Base-by-base conservation (phyloP, 176 grass and related monocot species). In the Tillandsia fasciculata region DNA sequence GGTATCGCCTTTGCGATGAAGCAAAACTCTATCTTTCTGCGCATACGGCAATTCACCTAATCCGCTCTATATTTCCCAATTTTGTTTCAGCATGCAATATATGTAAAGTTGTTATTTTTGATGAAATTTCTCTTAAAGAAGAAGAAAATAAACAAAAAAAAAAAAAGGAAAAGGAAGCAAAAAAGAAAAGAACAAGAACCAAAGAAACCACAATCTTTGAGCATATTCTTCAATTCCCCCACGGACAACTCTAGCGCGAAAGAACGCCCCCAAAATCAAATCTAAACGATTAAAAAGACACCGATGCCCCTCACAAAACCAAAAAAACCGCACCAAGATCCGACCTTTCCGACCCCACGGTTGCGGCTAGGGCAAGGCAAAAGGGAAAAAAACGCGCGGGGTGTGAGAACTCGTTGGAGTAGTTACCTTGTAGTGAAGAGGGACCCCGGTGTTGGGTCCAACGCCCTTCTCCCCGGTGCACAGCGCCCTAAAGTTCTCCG, bases 401-500 rank as follows among this genome's bases (percentile, higher is more conserved):
- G 14, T 47, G 49, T 11, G 3, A 54, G 57, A 27, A 23, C 13
- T 2, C 11, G 28, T 51, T 1, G 14, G 11, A 9, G 1, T 14
- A 20, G 20, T 20, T 42, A 92, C 93, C 89, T 92, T 92, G 81
- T 87, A 90, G 77, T 97, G 86, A 13, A 97, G 89, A 50, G 74
- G 79, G 11, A 71, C 74, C 26, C 84, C 89, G 53, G 83, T 92
- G 61, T 50, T 78, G 26, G 74, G 74, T 28, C 63, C 80, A 51
- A 92, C 65, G 64, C 86, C 89, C 76, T 85, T 92, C 86, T 97
- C 86, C 51, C 93, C 93, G 53, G 89, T 92, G 81, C 93, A 97
- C 64, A 97, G 93, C 57, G 79, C 86, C 77, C 93, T 90, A 71
- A 97, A 97, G 78, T 97, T 92, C 84, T 97, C 93, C 3, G 89